Base-by-base conservation (phyloP, 2,329 filamentous ascomycete species). In the Chrysoporthe austroafricana region DNA sequence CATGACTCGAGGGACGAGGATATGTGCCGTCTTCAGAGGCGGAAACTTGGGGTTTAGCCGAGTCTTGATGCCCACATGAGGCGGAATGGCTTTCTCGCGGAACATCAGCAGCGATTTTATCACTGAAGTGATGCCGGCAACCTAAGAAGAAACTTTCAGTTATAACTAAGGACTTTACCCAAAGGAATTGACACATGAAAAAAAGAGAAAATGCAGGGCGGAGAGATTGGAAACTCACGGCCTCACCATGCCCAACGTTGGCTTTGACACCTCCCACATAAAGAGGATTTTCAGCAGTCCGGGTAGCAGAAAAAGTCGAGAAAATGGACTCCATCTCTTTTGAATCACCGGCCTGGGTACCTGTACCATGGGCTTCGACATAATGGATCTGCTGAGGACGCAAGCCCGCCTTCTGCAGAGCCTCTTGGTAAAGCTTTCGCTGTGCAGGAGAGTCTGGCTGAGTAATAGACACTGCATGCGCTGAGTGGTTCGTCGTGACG, bases 401-500 rank as follows among this genome's bases (percentile, higher is more conserved):
- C 1, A 56, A 4, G 0, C 48, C 9, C 3, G 57, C 64, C 11
- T 34, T 42, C 13, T 18, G 16, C 8, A 66, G 46, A 3, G 34
- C 46, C 21, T 66, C 16, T 4, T 21, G 18, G 11, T 54, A 48
- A 2, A 66, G n/a, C 3, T 14, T 36, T 14, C 44, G 34, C 14
- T 66, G 44, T 13, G 64, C 48, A 7, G 6, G 26, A 3, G 46
- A 34, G 16, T 66, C 34, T 4, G 64, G 43, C 8, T 21, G 8
- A 6, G 64, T 66, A 18, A 66, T 54, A 1, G 44, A 66, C 3
- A 36, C 1, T 1, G 64, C 48, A 13, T 62, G 32, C 1, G 34
- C 64, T 0, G 21, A 21, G 14, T 82, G 79, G 66, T 83, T 79
- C 0, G 79, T 73, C 0, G 74, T 77, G 0, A 78, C 78, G 1